Evolutionary conservation across 2,329 filamentous ascomycete genomes (phyloP), one percentile per base, ranked within the genome.

Genomic region (Aspergillus clavatus): DNA sequence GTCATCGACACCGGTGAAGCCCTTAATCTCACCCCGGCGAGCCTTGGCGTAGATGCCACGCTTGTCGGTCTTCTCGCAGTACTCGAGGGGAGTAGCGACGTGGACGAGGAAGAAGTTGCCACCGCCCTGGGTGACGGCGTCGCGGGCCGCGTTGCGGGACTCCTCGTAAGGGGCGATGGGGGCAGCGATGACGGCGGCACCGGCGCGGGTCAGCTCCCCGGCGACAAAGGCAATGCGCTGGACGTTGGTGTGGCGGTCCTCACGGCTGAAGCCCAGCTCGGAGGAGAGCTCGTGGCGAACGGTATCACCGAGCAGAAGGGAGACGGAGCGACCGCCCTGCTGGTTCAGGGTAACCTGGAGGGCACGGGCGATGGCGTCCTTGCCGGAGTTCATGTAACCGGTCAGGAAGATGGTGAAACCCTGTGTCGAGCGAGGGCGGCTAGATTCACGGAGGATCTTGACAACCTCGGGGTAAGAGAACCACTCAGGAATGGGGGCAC

Each of bases 401-500:
- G 93, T 97, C 55, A 98, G 79, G 83, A 98, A 96, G 72, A 98
- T 81, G 53, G 93, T 97, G 81, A 98, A 98, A 54, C 93, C 93
- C 77, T 98, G 94, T 65, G 85, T 81, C 60, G 82, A 84, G 57
- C 93, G 87, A 41, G 94, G 83, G 40, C 91, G 93, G 77, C 97
- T 93, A 58, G 91, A 95, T 76, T 98, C 90, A 62, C 93, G 85
- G 51, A 98, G 85, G 40, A 97, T 93, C 71, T 83, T 84, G 73
- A 98, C 93, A 59, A 98, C 93, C 76, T 98, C 93, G 52, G 93
- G 91, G 78, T 98, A 98, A 24, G 93, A 97, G 81, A 98, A 98
- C 93, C 93, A 98, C 72, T 94, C 89, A 58, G 93, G 93, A 60
- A 98, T 98, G 59, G 95, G 89, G 61, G 87, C 87, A 59, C 93